Percentiles rank a stretch among this genome's conserved stretches.
phyloP scores from a whole-genome alignment of 139 green algal genomes.

The Haematococcus sp. region DNA sequence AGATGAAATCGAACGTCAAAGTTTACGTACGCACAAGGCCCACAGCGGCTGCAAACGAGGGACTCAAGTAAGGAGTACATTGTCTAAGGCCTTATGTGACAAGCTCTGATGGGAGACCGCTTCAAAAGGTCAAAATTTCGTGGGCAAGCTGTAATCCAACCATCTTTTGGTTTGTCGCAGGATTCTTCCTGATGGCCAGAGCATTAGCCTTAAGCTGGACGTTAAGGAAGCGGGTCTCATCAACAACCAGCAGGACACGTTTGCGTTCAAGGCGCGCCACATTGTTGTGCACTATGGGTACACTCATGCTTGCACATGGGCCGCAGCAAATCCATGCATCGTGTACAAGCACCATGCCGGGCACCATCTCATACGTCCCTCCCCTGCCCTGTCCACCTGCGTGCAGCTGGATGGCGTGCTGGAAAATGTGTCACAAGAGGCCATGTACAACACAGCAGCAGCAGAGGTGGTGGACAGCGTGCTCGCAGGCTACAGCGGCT shows the following conservation, averaged over 20 bases:
- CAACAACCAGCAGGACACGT: conserved; percentile 64
- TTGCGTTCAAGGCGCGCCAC: conserved; percentile 59
- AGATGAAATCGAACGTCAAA: conserved; percentile 46
- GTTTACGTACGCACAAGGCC: conserved; percentile 52
- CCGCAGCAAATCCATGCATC: too few relatives aligned
- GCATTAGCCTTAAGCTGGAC: conserved; percentile 50
- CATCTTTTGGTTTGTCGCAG: too few relatives aligned
- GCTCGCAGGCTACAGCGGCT: conserved; percentile 73
- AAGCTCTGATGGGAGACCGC: neutral
- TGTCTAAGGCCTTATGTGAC: neutral
- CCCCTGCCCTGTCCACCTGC: neutral
- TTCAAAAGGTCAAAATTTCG: neutral
- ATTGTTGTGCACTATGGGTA: too few relatives aligned
- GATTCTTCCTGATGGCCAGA: conserved; percentile 34
- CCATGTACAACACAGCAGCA: conserved; percentile 47
- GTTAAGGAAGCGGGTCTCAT: conserved; percentile 42
- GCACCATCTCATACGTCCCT: too few relatives aligned
- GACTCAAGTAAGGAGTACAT: conserved; percentile 40
- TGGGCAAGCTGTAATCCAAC: too few relatives aligned
- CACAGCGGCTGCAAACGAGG: conserved; percentile 34
- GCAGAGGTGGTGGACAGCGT: conserved; percentile 65
- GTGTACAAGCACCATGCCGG: too few relatives aligned
- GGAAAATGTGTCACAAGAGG: conserved; percentile 68
- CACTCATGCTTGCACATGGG: too few relatives aligned
- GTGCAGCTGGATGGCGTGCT: conserved; percentile 72